Base-by-base conservation (phyloP, 2,329 filamentous ascomycete species). In the Metarhizium guizhouense region DNA sequence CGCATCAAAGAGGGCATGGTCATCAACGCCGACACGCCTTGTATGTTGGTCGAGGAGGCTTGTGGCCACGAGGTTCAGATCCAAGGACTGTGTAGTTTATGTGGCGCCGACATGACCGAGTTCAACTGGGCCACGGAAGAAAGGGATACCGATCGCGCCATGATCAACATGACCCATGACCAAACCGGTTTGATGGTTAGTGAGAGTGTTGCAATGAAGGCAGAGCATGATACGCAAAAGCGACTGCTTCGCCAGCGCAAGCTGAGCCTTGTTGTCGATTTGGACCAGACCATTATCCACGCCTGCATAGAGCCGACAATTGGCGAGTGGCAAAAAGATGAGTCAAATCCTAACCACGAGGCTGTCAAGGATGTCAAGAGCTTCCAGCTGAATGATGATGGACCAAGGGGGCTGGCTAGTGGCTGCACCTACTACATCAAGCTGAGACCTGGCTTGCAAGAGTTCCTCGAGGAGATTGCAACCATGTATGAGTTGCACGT, bases 381-480 rank as follows among this genome's bases (percentile, higher is more conserved):
- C 59, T 99, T 99, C 67, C 90, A 96, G 74, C 81, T 99, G 45
- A 81, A 86, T 47, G 93, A 99, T 60, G 91, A 96, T 63, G 87
- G 86, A 1, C 86, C 86, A 2, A 82, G 85, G 29, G 86, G 86
- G 59, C 74, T 82, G 2, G 76, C 80, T 16, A 79, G 82, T 51
- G 86, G 85, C n/a, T 93, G 87, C 68, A 96, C 88, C 81, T 99
- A 99, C 72, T 99, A 97, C 72, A 95, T 99, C 76, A 99, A 99
- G 75, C 84, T 96, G 74, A 89, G 94, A 40, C 94, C 94, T 0
- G 91, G 92, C 3, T 74, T 97, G 52, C 78, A 84, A 59, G 82
- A 87, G 47, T 99, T 99, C 66, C 77, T 99, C 51, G 78, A 88
- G 57, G 82, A 83, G 53, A 80, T 96, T 51, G 83, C 90, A 1